phyloP scores from a whole-genome alignment of 257 asterid species.

The Lycium ferocissimum region DNA sequence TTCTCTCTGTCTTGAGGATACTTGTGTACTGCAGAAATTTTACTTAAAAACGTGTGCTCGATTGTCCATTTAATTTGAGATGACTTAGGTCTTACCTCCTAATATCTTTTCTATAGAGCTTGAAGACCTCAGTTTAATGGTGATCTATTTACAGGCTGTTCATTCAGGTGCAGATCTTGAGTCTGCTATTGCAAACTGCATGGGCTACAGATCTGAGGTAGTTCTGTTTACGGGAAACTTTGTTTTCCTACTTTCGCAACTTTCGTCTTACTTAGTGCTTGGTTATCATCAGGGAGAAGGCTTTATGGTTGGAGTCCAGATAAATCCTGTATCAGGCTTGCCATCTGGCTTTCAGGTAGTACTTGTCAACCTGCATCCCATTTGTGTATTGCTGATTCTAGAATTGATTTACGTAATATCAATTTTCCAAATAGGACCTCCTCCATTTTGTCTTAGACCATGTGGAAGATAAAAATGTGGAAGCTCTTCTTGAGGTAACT shows the following conservation, averaged over 20 bases:
- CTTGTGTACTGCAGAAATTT: neutral
- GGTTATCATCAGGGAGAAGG: constrained; percentile 82
- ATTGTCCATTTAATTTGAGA: neutral
- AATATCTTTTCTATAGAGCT: neutral
- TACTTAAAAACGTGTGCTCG: neutral
- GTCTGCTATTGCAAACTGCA: constrained; percentile 90
- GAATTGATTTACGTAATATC: constrained; percentile 5
- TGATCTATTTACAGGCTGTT: constrained; percentile 73
- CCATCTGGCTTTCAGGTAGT: constrained; percentile 91
- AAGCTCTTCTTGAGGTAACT: constrained; percentile 88
- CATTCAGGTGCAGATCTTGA: constrained; percentile 99
- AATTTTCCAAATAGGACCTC: constrained; percentile 65
- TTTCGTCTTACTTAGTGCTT: constrained; percentile 31
- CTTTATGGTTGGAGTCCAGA: constrained; percentile 97
- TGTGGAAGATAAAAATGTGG: constrained; percentile 90
- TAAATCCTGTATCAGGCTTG: constrained; percentile 96
- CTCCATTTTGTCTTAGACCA: constrained; percentile 79
- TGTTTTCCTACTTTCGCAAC: constrained; percentile 20
- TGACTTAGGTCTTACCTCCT: neutral
- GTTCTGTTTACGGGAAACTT: constrained; percentile 32
- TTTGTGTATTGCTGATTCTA: constrained; percentile 19
- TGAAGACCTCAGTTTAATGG: neutral
- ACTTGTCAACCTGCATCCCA: constrained; percentile 13
- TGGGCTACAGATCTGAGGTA: constrained; percentile 94
- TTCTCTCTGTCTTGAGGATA: constrained; percentile 21